These are phyloP conservation scores for Anthostomella pinea DNA, from an alignment of 2,329 filamentous ascomycete species.

Conservation along the genomic window DNA sequence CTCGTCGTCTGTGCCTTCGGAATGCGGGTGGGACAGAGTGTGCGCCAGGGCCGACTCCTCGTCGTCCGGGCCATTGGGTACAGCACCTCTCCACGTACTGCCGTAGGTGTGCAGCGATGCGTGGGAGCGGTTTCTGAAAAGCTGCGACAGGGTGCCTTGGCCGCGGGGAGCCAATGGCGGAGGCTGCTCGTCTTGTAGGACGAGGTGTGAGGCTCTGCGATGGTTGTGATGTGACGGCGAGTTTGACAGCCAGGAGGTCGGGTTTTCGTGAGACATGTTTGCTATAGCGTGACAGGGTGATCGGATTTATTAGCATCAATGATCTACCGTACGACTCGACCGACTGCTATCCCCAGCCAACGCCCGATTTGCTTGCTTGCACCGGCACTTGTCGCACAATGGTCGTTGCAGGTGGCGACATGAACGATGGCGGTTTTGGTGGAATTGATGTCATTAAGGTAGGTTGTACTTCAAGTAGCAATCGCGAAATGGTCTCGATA, in stretches of 20 bases:
- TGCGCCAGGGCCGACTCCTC: slow-evolving; percentile 21
- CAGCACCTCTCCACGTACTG: slow-evolving; percentile 24
- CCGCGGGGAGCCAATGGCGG: slow-evolving; percentile 22
- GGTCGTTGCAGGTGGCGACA: no score
- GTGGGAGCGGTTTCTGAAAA: slow-evolving; percentile 29
- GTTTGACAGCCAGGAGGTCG: slow-evolving; percentile 12
- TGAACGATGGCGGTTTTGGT: no score
- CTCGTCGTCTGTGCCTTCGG: slow-evolving; percentile 37
- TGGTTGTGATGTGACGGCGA: slow-evolving; percentile 20
- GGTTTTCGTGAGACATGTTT: slow-evolving; percentile 22
- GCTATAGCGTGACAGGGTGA: no score
- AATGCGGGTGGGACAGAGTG: slow-evolving; percentile 13
- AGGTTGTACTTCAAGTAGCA: no score
- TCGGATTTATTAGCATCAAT: no score
- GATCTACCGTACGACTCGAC: no score
- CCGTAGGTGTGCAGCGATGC: slow-evolving; percentile 28
- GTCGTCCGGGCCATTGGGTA: slow-evolving; percentile 17
- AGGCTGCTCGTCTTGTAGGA: slow-evolving; percentile 24
- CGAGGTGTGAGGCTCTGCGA: slow-evolving; percentile 16
- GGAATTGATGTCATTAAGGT: no score
- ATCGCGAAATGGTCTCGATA: no score
- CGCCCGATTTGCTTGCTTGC: no score
- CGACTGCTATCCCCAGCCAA: no score
- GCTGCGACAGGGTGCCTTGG: slow-evolving; percentile 26
- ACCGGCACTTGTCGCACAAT: no score